Base-by-base conservation (phyloP, 2,329 filamentous ascomycete species). In the Neonectria punicea region DNA sequence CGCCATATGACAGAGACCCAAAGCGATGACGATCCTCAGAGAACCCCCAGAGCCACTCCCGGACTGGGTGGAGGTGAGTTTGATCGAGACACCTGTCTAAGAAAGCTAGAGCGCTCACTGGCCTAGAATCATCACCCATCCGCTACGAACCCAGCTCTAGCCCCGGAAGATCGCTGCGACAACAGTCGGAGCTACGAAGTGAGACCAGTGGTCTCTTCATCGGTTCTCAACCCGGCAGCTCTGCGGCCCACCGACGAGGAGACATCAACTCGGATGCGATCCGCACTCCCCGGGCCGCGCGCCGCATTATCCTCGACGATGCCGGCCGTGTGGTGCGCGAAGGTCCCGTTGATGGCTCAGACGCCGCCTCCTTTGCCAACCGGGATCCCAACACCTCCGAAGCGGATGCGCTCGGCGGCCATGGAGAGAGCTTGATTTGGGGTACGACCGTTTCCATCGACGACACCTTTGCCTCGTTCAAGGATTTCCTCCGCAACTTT, bases 371-470 rank as follows among this genome's bases (percentile, higher is more conserved):
- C 0, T 90, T 89, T 71, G 83, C 84, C 39, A 89, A 89, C 75
- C 80, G 86, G 70, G 86, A 97, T 70, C 93, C 93, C 1, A 92
- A 91, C 68, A 98, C 94, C 7, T 98, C 95, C 2, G 96, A 99
- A 78, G 96, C 96, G 1, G 92, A 98, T 75, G 88, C 86, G 1
- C 87, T 98, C 44, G 95, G 94, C 43, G 96, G 94, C 2, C 89
- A 89, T 63, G 93, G 92, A 43, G 91, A 91, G 61, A 90, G 92
- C 71, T 89, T 97, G 63, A 95, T 99, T 69, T 99, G 96, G 96
- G 96, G 96, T 78, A 99, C 96, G 47, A 98, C 97, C 43, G 93
- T 99, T 54, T 97, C 95, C 5, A 92, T 99, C 58, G 89, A 93
- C 65, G 94, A 98, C 77, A 94, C 93, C 0, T 92, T 97, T 79